These are phyloP conservation scores for Claviceps sp. DNA, from an alignment of 2,329 filamentous ascomycete genomes.

Conservation along the genomic window DNA sequence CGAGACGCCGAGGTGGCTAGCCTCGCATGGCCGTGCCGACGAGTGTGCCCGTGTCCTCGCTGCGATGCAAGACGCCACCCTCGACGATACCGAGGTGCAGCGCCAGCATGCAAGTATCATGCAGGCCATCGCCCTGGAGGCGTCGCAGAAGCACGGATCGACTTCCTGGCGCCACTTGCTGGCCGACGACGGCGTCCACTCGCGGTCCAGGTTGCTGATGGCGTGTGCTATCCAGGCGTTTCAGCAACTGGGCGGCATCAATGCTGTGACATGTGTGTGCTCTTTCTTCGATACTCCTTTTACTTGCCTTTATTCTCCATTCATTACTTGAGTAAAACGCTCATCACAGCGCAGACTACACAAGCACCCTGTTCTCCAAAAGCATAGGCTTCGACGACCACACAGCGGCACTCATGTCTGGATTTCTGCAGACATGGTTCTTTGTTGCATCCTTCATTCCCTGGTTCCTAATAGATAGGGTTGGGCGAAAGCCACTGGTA, in stretches of 20 bases:
- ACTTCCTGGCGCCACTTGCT: constrained; percentile 18
- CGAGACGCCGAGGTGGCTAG: constrained; percentile 30
- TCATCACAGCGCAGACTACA: constrained; percentile 21
- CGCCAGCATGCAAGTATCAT: not conserved
- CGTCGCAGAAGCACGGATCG: not conserved
- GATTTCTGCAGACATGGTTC: constrained; percentile 35
- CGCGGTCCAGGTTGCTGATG: constrained; percentile 17
- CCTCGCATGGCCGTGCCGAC: constrained; percentile 23
- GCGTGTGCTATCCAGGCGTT: constrained; percentile 18
- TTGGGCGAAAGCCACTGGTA: constrained; percentile 30
- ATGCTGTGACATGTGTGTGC: constrained; percentile 29
- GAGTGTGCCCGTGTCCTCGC: constrained; percentile 21
- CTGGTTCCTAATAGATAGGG: constrained; percentile 32
- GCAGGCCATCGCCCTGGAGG: not conserved
- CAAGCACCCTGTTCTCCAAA: constrained; percentile 31
- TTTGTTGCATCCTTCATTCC: constrained; percentile 28
- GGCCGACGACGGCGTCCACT: constrained; percentile 19
- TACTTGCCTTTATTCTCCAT: not conserved
- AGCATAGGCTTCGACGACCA: constrained; percentile 28
- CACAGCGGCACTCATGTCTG: constrained; percentile 37
- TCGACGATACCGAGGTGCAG: not conserved
- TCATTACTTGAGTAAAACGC: not conserved
- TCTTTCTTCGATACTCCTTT: no score
- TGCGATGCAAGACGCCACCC: not conserved
- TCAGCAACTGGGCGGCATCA: constrained; percentile 36